Evolutionary conservation across 2,329 filamentous ascomycete species (phyloP), one percentile per base, ranked within the genome.

Genomic region (Cylindrodendrum hubeiense): DNA sequence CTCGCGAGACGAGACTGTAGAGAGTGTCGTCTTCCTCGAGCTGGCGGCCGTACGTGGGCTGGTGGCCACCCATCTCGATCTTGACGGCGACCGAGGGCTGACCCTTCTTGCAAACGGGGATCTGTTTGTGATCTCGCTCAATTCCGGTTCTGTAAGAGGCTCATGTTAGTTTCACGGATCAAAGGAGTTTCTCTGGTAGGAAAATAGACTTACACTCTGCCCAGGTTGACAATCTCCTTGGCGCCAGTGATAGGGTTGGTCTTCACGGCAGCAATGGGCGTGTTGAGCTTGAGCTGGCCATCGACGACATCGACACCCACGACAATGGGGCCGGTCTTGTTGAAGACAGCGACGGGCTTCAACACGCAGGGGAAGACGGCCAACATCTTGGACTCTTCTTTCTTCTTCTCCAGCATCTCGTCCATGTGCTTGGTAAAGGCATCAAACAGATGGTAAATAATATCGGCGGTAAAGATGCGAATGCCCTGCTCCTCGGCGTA

Each of bases 371-470:
- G 97, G 89, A 98, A 99, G 73, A 99, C 95, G 46, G 96, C 97
- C 75, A 96, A 83, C 84, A 98, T 89, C 85, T 98, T 98, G 76
- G 91, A 93, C 76, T 98, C 95, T 77, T 98, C 95, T 86, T 98
- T 98, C 85, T 94, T 95, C 86, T 95, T 91, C 82, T 95, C 94
- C 30, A 91, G 86, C 71, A 97, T 87, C 74, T 93, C 86, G 30
- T 91, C 90, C 93, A 98, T 97, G 81, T 99, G 95, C 80, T 93
- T 93, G 46, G 93, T 98, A 83, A 99, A 99, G 70, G 93, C 87
- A 81, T 99, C 97, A 79, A 99, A 99, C 63, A 99, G 85, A 80
- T 99, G 96, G 82, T 99, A 99, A 77, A 99, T 99, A 75, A 99
- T 99, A 80, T 99, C 95, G 3, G 97, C 96, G 3, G 94, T 97